phyloP scores from a whole-genome alignment of 116 monocot species.

The Cymodocea nodosa region DNA sequence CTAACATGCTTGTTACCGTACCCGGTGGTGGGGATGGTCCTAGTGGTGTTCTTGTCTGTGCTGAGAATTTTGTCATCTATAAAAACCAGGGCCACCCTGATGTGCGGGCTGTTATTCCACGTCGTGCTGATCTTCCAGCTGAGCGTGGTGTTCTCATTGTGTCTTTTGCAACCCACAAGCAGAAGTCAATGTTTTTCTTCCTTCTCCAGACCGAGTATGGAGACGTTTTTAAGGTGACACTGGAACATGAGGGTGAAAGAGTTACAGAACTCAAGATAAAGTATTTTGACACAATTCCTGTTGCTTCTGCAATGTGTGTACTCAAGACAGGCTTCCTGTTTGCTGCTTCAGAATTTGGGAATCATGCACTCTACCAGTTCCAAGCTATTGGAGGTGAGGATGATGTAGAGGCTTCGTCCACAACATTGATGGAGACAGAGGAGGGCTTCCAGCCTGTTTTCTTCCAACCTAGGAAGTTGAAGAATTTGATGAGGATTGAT shows the following conservation, averaged over 20 bases:
- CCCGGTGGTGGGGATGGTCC: constrained; percentile 96
- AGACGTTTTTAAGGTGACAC: constrained; percentile 70
- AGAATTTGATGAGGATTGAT: constrained; percentile 73
- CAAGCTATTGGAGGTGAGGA: constrained; percentile 80
- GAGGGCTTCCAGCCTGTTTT: constrained; percentile 96
- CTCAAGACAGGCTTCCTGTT: constrained; percentile 76
- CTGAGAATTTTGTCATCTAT: constrained; percentile 91
- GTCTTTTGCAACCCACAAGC: constrained; percentile 62
- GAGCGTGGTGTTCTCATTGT: constrained; percentile 39
- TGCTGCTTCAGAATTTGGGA: constrained; percentile 91
- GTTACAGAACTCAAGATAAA: constrained; percentile 85
- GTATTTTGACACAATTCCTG: constrained; percentile 92
- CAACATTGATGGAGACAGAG: constrained; percentile 85
- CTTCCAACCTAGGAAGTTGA: constrained; percentile 78
- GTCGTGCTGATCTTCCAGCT: constrained; percentile 33
- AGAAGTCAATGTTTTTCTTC: constrained; percentile 94
- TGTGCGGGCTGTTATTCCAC: constrained; percentile 68
- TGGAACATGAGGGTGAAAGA: constrained; percentile 61
- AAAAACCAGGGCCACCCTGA: constrained; percentile 93
- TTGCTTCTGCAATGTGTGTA: constrained; percentile 78
- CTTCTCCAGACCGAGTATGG: constrained; percentile 93
- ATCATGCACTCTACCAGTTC: constrained; percentile 87
- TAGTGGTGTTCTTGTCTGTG: constrained; percentile 87
- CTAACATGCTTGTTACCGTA: constrained; percentile 79
- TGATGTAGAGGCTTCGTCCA: constrained; percentile 91